Percentiles rank a stretch among this genome's conserved stretches.
Conservation (phyloP, 2,329 filamentous ascomycete species). For the Pestalotiopsis sp. region DNA sequence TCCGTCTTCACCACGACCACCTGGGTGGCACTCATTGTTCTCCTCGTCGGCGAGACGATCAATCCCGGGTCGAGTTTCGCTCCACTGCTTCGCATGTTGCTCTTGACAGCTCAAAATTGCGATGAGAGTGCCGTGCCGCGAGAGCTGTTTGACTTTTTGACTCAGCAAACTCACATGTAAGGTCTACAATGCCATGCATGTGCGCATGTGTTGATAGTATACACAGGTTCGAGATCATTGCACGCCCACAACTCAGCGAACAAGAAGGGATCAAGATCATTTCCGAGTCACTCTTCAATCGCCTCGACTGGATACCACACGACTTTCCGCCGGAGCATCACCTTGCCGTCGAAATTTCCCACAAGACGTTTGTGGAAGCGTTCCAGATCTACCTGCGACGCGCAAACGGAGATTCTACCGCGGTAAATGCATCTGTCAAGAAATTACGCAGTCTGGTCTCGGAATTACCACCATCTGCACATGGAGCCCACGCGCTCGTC, state of each 20-base stretch:
- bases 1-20: constrained; percentile 38
- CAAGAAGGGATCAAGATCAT: constrained; percentile 7
- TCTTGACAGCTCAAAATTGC: constrained; percentile 4
- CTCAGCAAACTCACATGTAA: constrained; percentile 26
- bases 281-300: neutral
- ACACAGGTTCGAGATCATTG: constrained; percentile 1
- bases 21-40: constrained; percentile 38
- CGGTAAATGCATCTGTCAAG: constrained; percentile 24
- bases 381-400: neutral
- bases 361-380: constrained; percentile 8
- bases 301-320: constrained; percentile 8
- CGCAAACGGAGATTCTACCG: constrained; percentile 15
- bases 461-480: constrained; percentile 27
- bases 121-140: constrained; percentile 27
- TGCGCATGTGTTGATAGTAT: neutral
- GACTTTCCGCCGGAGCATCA: neutral
- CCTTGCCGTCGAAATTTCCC: neutral
- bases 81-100: constrained; percentile 38
- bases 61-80: constrained; percentile 40
- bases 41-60: constrained; percentile 43
- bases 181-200: neutral
- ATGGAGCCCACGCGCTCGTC: constrained; percentile 39
- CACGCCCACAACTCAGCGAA: constrained; percentile 3
- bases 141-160: constrained; percentile 27
- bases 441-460: constrained; percentile 32